These are phyloP conservation scores for Clitoria ternatea DNA, from an alignment of 306 rosid species.

Conservation along the genomic window DNA sequence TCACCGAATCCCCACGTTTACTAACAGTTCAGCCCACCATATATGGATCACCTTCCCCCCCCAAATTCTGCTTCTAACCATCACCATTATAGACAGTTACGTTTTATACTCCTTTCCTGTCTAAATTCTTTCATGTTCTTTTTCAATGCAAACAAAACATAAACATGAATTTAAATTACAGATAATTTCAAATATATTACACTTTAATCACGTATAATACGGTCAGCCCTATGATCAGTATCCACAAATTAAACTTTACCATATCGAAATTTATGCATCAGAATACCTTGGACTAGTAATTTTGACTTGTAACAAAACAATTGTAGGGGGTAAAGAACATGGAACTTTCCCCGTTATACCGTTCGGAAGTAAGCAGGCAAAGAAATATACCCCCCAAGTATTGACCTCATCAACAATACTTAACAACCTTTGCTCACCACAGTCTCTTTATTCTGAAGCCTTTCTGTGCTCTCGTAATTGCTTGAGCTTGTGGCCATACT, in stretches of 20 bases:
- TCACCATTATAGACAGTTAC: too few species aligned
- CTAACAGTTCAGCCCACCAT: too few species aligned
- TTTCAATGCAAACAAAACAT: too few species aligned
- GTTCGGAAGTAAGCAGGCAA: background rate
- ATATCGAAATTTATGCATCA: conserved; percentile 34
- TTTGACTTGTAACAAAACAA: conserved; percentile 16
- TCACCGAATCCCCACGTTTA: too few species aligned
- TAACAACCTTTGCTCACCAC: conserved; percentile 9
- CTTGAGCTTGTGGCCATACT: conserved; percentile 1
- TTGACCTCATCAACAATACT: background rate
- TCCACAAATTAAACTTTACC: conserved; percentile 40
- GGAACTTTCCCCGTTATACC: background rate
- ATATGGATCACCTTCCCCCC: too few species aligned
- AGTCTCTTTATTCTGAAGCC: conserved; percentile 20
- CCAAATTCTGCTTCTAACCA: too few species aligned
- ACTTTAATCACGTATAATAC: conserved; percentile 21
- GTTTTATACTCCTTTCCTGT: too few species aligned
- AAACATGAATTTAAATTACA: background rate
- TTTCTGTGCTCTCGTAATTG: conserved; percentile 6
- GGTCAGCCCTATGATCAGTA: conserved; percentile 30
- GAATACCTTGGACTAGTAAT: conserved; percentile 11
- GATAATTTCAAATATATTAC: conserved; percentile 25
- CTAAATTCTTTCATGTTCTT: too few species aligned
- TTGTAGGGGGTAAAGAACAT: background rate
- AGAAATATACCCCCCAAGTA: conserved; percentile 17